These are phyloP conservation scores for Sclerotinia trifoliorum DNA, from an alignment of 2,329 filamentous ascomycete genomes.

Conservation along the genomic window DNA sequence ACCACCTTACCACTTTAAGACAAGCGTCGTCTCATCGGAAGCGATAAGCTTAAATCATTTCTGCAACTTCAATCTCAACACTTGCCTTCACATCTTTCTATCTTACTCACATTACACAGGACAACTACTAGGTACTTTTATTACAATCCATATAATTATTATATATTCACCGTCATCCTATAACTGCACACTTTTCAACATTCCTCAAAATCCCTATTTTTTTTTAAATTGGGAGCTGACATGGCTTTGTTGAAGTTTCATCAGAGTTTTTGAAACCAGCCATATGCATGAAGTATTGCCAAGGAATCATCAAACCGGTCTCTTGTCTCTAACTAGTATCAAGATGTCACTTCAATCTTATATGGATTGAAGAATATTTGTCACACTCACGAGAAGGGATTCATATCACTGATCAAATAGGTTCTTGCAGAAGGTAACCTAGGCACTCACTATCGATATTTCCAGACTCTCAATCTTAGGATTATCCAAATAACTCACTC, in stretches of 20 bases:
- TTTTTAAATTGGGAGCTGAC: neutral
- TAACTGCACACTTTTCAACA: too few relatives aligned
- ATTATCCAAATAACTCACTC: neutral
- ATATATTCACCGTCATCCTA: too few relatives aligned
- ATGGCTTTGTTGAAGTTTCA: constrained; percentile 10
- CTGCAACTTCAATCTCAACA: neutral
- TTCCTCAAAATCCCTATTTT: neutral
- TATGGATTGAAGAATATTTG: neutral
- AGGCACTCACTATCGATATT: neutral
- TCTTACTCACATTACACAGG: neutral
- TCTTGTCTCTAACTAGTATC: neutral
- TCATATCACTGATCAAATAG: neutral
- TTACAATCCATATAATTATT: neutral
- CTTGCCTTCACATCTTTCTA: neutral
- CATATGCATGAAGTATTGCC: neutral
- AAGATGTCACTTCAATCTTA: constrained; percentile 2
- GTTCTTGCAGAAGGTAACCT: neutral
- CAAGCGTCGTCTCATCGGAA: neutral
- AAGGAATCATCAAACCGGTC: neutral
- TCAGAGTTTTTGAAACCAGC: neutral
- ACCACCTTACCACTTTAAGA: neutral
- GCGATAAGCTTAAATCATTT: neutral
- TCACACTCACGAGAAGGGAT: too few relatives aligned
- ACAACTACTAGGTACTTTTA: too few relatives aligned
- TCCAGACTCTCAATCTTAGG: neutral